Percentiles rank a stretch among this genome's conserved stretches.
These are phyloP conservation scores for Ophiocordyceps sinensis DNA, from an alignment of 2,329 filamentous ascomycete species.

Conservation along the genomic window DNA sequence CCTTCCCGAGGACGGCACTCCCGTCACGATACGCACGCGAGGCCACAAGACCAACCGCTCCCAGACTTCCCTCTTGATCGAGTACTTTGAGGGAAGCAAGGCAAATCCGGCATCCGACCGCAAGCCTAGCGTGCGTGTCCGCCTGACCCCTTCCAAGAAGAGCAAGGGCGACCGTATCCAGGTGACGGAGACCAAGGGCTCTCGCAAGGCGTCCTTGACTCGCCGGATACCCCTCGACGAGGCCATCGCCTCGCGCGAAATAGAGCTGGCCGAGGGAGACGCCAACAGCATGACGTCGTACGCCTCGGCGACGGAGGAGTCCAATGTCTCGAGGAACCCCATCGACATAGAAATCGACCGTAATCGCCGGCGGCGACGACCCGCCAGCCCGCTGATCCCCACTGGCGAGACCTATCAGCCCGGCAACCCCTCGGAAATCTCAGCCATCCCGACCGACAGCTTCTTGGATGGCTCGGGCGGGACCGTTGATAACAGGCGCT, in stretches of 20 bases:
- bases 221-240: conserved; percentile 39
- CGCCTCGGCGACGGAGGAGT: conserved; percentile 66
- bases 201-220: conserved; percentile 48
- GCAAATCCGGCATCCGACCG: conserved; percentile 42
- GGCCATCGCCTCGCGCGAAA: conserved; percentile 23
- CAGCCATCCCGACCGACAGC: conserved; percentile 51
- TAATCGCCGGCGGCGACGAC: conserved; percentile 39
- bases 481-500: conserved; percentile 23
- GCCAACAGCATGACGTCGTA: conserved; percentile 56
- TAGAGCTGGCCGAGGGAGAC: conserved; percentile 41
- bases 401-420: conserved; percentile 46
- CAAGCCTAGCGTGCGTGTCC: conserved; percentile 66
- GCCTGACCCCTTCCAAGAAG: conserved; percentile 66
- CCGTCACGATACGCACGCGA: conserved; percentile 78
- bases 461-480: conserved; percentile 45
- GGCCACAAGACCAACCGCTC: conserved; percentile 47
- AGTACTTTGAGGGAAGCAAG: conserved; percentile 82
- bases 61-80: conserved; percentile 83
- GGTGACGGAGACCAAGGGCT: conserved; percentile 67
- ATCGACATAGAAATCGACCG: conserved; percentile 82
- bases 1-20: conserved; percentile 74
- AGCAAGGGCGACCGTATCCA: conserved; percentile 63
- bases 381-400: conserved; percentile 54
- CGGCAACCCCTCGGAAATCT: conserved; percentile 69
- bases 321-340: conserved; percentile 60